Conservation (phyloP, 352 stramenopile species). For the Pythium dissimile region DNA sequence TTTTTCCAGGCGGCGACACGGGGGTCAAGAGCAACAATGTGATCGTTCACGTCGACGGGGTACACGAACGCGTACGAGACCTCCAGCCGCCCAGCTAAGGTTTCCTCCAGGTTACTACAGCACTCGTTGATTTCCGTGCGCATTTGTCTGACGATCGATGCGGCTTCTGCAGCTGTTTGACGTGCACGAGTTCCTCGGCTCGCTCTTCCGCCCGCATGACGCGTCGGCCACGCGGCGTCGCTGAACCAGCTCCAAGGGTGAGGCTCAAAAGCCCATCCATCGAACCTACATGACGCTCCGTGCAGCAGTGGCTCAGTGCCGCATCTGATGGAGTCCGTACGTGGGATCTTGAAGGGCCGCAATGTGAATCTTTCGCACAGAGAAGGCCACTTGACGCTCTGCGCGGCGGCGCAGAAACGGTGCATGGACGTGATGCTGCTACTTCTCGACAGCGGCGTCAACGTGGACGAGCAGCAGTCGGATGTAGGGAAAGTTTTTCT, state of each 20-base stretch:
- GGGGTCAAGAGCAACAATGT: not conserved
- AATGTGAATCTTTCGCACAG: slow-evolving; percentile 46
- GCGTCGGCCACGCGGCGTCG: slow-evolving; percentile 62
- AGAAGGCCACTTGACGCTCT: slow-evolving; percentile 47
- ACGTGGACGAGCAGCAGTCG: slow-evolving; percentile 36
- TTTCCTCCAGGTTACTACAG: not conserved
- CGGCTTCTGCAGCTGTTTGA: slow-evolving; percentile 35
- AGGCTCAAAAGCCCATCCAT: too few relatives aligned
- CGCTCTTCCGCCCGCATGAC: slow-evolving; percentile 27
- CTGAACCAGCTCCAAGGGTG: slow-evolving; percentile 63
- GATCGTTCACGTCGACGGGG: slow-evolving; percentile 1
- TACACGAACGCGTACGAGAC: slow-evolving; percentile 11
- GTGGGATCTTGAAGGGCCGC: slow-evolving; percentile 41
- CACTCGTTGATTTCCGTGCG: too few relatives aligned
- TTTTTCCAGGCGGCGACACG: too few relatives aligned
- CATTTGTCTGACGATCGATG: too few relatives aligned
- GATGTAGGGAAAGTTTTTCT: too few relatives aligned
- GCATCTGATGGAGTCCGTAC: not conserved
- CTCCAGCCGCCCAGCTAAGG: slow-evolving; percentile 5
- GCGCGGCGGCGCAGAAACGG: slow-evolving; percentile 52
- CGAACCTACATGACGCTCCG: too few relatives aligned
- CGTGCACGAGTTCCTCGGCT: slow-evolving; percentile 26
- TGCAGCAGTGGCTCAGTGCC: too few relatives aligned
- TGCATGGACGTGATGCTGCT: slow-evolving; percentile 53
- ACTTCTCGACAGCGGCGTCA: slow-evolving; percentile 38